These are phyloP conservation scores for Pythium brachiatum DNA, from an alignment of 352 stramenopile genomes.

Conservation along the genomic window DNA sequence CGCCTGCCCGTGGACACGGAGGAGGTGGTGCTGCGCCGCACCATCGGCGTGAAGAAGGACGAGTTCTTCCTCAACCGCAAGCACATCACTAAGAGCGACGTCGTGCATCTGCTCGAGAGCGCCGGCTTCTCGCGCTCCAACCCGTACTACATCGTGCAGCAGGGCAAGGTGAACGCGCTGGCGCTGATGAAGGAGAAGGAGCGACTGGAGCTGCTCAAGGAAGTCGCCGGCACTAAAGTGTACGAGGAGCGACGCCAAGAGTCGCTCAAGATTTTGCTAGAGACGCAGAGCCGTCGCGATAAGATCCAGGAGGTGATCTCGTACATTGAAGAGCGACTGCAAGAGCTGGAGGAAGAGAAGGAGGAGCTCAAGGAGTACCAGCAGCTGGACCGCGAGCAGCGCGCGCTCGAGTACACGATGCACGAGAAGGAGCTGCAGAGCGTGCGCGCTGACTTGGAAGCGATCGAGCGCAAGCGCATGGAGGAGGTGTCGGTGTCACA, in stretches of 20 bases:
- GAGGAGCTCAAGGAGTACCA: constrained; percentile 96
- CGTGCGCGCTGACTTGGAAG: constrained; percentile 59
- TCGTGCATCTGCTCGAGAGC: constrained; percentile 97
- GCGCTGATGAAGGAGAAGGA: constrained; percentile 98
- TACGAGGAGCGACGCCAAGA: constrained; percentile 98
- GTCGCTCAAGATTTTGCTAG: constrained; percentile 96
- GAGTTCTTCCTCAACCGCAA: constrained; percentile 99
- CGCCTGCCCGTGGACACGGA: constrained; percentile 91
- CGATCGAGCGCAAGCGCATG: constrained; percentile 61
- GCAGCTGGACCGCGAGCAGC: constrained; percentile 92
- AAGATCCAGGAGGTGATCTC: constrained; percentile 96
- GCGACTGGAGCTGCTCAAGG: constrained; percentile 96
- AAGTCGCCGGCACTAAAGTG: constrained; percentile 98
- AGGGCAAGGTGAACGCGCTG: constrained; percentile 98
- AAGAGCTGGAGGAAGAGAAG: constrained; percentile 98
- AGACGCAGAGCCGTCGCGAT: constrained; percentile 92
- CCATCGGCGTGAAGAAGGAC: constrained; percentile 99
- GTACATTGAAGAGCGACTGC: constrained; percentile 93
- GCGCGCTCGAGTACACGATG: constrained; percentile 97
- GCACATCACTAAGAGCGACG: constrained; percentile 97
- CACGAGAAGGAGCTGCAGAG: constrained; percentile 84
- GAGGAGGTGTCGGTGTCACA: constrained; percentile 48
- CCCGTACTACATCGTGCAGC: constrained; percentile 99
- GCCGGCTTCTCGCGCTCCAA: constrained; percentile 99
- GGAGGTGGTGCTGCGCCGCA: constrained; percentile 96